Evolutionary conservation across 306 rosid species (phyloP), one percentile per base, ranked within the genome.

Genomic region (Castanopsis chinensis): DNA sequence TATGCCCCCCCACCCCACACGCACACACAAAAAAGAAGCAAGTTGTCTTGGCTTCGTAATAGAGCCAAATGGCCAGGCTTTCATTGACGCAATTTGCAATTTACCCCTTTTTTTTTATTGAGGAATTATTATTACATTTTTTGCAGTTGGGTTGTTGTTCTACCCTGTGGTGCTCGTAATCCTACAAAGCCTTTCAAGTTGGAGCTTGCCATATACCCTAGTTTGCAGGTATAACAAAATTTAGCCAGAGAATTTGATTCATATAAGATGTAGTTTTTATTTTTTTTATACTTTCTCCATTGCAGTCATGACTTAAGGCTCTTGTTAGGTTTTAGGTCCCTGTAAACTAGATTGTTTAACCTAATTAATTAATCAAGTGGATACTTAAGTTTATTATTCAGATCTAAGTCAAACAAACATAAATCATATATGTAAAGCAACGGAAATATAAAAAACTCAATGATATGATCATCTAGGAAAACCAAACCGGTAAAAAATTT

Each of bases 71-170:
- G 78, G 74, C 28, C 81, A 64, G 78, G 43, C 25, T 79, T 74
- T 69, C 79, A 76, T 64, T 73, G 69, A 27, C 28, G 69, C 71
- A 37, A 27, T 69, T 64, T 73, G 52, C 80, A 79, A 33, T 60
- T 11, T 69, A 33, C 67, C 33, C 27, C 27, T 30, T 52, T 17
- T 25, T 73, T 41, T 61, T 2, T 79, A 30, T 21, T 15, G 52
- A 73, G 55, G 52, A 65, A 45, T 49, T 28, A 3, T 71, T 80
- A 27, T 65, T 83, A 77, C 54, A 68, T 82, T 80, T 63, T 77
- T 80, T 83, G 88, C 88, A 96, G 99, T 85, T 96, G 99, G 99
- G 97, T 76, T 81, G 98, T 88, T 70, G 77, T 96, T 81, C 82
- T 91, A 85, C 99, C 99, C 52, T 85, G 84, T 76, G 96, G 98